A percentile compares a stretch with the other conserved stretches of the same genome.
Evolutionary conservation across 148 eudicot species (phyloP).

Genomic region (Fagopyrum esculentum): DNA sequence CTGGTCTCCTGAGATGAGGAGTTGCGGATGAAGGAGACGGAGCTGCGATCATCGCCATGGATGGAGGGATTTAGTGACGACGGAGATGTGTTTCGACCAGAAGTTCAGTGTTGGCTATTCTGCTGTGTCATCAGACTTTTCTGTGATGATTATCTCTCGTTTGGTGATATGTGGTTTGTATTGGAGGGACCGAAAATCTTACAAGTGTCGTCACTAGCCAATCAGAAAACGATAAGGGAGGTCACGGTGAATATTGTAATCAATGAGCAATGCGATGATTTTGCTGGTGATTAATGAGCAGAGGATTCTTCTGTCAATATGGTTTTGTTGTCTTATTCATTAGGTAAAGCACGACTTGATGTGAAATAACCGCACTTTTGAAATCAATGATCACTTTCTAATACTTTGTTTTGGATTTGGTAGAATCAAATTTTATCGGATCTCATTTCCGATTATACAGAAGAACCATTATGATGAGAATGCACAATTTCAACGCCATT

Average conservation of each 20-base stretch:
- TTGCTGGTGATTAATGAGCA: too few species aligned
- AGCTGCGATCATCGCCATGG: conserved; percentile 7
- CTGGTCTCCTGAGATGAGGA: conserved; percentile 3
- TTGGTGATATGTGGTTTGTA: not conserved
- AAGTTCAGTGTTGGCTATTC: not conserved
- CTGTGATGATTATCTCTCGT: not conserved
- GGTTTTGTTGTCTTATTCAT: too few species aligned
- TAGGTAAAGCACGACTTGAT: too few species aligned
- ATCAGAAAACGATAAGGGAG: conserved; percentile 13
- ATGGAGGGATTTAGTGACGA: not conserved
- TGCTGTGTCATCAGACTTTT: not conserved
- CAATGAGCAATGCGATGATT: too few species aligned
- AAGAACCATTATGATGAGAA: not conserved
- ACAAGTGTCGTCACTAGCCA: conserved; percentile 4
- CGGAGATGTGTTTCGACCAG: not conserved
- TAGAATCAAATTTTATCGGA: too few species aligned
- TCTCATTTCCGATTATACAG: not conserved
- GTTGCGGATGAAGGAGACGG: not conserved
- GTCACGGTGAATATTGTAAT: not conserved
- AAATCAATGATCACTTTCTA: too few species aligned
- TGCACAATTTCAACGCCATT: not conserved
- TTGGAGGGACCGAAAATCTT: not conserved
- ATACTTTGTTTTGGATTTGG: too few species aligned
- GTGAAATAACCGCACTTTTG: too few species aligned
- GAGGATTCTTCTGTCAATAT: too few species aligned